phyloP scores from a whole-genome alignment of 441 rosid species.

The Mallotus japonicus region DNA sequence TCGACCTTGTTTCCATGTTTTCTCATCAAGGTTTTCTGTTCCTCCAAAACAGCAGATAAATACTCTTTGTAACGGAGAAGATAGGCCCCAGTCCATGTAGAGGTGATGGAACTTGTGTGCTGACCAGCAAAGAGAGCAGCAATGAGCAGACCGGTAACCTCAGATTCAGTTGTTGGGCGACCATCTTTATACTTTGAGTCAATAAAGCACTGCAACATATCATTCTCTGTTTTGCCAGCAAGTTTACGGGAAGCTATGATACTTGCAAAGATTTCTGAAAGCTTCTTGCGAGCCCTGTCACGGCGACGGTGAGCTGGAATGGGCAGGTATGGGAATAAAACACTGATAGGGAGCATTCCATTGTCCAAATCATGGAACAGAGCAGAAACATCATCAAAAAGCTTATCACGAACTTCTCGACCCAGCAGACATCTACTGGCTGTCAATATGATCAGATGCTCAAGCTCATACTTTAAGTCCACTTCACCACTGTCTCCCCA shows the following conservation, averaged over 20 bases:
- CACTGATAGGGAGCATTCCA: constrained; percentile 98
- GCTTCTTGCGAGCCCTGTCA: constrained; percentile 82
- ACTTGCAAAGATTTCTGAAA: constrained; percentile 65
- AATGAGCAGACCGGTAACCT: constrained; percentile 91
- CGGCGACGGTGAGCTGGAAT: constrained; percentile 97
- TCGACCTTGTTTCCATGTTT: constrained; percentile 86
- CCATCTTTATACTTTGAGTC: constrained; percentile 97
- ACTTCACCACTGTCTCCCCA: constrained; percentile 98
- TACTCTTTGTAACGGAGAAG: constrained; percentile 60
- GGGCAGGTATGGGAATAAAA: constrained; percentile 89
- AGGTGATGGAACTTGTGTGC: constrained; percentile 99
- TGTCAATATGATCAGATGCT: constrained; percentile 94
- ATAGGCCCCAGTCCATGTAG: constrained; percentile 96
- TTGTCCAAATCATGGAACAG: constrained; percentile 96
- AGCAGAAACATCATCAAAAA: constrained; percentile 91
- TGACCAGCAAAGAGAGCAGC: constrained; percentile 99
- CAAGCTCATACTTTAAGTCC: constrained; percentile 85
- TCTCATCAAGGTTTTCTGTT: constrained; percentile 67
- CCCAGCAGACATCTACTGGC: constrained; percentile 98
- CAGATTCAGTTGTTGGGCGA: constrained; percentile 80
- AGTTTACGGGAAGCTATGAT: constrained; percentile 79
- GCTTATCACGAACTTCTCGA: constrained; percentile 92
- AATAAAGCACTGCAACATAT: constrained; percentile 95
- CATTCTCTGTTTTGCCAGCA: constrained; percentile 71
- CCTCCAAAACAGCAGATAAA: constrained; percentile 64